Base-by-base conservation (phyloP, 208 protist species). In the Endotrypanum monterogeii region DNA sequence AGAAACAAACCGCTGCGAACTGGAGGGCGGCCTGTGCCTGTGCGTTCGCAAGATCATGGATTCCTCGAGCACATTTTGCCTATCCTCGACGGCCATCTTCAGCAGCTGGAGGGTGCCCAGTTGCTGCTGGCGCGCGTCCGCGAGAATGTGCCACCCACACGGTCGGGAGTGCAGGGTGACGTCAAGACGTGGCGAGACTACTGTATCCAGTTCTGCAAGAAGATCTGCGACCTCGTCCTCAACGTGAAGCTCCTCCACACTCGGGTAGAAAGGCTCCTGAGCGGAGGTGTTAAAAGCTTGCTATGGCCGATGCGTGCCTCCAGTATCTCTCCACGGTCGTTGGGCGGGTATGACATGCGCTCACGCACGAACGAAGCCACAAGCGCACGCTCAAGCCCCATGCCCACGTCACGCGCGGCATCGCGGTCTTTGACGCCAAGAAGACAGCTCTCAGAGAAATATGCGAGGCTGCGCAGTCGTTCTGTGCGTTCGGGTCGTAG, bases 1-100 rank as follows among this genome's bases (percentile, higher is more conserved):
- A 63, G 72, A 51, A 70, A 84, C 56, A 80, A 79, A 46, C 78
- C 77, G 1, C 54, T 77, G 18, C 79, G 74, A 67, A 82, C 77
- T 14, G 79, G 83, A 5, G 83, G 83, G 32, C 57, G n/a, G 11
- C 79, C 76, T n/a, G 79, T 74, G 52, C 60, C 75, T 5, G 74
- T 78, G 41, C 83, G 83, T 4, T 12, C 69, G 48, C 76, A 72
- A 62, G 83, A 87, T 60, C 55, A 48, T 25, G 63, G 67, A 41
- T 80, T 84, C 61, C 70, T 87, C n/a, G 75, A 84, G 63, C 78
- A 73, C 41, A 67, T 75, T 58, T 2, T 44, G 9, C 23, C 25
- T 16, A 61, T 46, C n/a, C 71, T 83, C n/a, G 30, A 18, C 3
- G 58, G 48, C 20, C 71, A 80, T 60, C 52, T 57, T 25, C 46